Evolutionary conservation across 768 basidiomycete genomes (phyloP), one percentile per base, ranked within the genome.

Genomic region (Tylopilus rubrobrunneus): DNA sequence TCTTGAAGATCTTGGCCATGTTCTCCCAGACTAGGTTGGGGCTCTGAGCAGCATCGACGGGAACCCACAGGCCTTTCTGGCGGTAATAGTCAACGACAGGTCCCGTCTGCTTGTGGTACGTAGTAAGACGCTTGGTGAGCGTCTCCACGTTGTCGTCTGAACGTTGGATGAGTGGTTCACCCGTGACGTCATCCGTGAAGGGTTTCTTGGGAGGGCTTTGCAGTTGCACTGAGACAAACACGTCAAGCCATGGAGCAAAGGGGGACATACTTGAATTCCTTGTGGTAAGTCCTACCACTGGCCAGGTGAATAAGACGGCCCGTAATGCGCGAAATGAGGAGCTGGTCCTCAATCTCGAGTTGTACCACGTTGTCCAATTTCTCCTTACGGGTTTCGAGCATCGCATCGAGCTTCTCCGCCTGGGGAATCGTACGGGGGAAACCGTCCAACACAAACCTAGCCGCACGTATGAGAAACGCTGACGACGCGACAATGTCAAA

Each of bases 111-210:
- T 79, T 71, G 77, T 99, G 97, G 79, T 87, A 98, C n/a, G 90
- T 83, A 3, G 71, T 62, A 52, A 99, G 79, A 40, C 97, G 89
- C 74, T 94, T 97, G 62, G 85, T 82, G 49, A 99, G 80, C 12
- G 95, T 92, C 71, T 97, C 92, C 56, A 93, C 91, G 60, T 98
- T 99, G 76, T 99, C 97, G 71, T 99, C 97, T 9, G 94, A 93
- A 58, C 97, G 89, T 71, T 98, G 96, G 65, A 96, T 87, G 60
- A 99, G 83, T 36, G 93, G 91, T 73, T 99, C 96, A 53, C 97
- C 97, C 4, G 94, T 90, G 34, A 89, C 77, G 71, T 99, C 97
- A 73, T 99, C 97, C 19, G 79, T 79, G 79, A 92, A 88, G n/a
- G 85, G 64, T 74, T 97, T 98, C 80, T 98, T 98, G 29, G 97